Evolutionary conservation across 495 filamentous ascomycete genomes (phyloP).

Genomic region (Aspergillus ellipticus): DNA sequence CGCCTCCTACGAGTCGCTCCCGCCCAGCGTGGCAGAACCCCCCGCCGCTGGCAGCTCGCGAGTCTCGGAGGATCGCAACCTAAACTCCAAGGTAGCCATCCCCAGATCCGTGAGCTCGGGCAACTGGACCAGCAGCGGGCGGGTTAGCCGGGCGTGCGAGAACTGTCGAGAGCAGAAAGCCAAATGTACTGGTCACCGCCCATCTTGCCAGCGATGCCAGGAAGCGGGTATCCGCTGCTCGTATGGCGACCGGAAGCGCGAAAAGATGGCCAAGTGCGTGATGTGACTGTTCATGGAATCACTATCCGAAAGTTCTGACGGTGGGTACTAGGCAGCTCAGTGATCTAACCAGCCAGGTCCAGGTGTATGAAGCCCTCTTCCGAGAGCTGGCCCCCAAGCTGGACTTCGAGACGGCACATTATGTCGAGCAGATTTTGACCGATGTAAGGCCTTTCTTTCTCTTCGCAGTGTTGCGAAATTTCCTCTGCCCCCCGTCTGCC

Average conservation of each 20-base stretch:
- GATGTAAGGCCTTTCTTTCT: slow-evolving; percentile 24
- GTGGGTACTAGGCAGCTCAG: slow-evolving; percentile 33
- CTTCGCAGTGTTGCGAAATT: neutral
- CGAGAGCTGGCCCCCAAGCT: slow-evolving; percentile 34
- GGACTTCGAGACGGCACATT: slow-evolving; percentile 28
- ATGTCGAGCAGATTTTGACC: slow-evolving; percentile 34
- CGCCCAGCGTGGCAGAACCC: slow-evolving; percentile 16
- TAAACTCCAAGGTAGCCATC: slow-evolving; percentile 37
- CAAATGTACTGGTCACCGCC: slow-evolving; percentile 57
- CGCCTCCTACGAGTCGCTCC: slow-evolving; percentile 15
- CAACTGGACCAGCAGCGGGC: slow-evolving; percentile 31
- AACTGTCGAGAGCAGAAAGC: slow-evolving; percentile 69
- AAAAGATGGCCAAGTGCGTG: slow-evolving; percentile 53
- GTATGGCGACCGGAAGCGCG: slow-evolving; percentile 58
- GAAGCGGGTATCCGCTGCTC: slow-evolving; percentile 47
- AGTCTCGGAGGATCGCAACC: slow-evolving; percentile 16
- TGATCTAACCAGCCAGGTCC: slow-evolving; percentile 35
- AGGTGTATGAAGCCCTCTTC: slow-evolving; percentile 33
- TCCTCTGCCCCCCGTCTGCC: neutral
- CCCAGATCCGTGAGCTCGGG: slow-evolving; percentile 29
- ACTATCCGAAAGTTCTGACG: slow-evolving; percentile 9
- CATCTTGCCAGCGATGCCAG: slow-evolving; percentile 54
- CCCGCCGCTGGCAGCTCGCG: slow-evolving; percentile 5
- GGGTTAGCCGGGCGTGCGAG: slow-evolving; percentile 61
- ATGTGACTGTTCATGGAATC: neutral